Evolutionary conservation across 2,329 filamentous ascomycete genomes (phyloP).

Genomic region (Nemania diffusa): DNA sequence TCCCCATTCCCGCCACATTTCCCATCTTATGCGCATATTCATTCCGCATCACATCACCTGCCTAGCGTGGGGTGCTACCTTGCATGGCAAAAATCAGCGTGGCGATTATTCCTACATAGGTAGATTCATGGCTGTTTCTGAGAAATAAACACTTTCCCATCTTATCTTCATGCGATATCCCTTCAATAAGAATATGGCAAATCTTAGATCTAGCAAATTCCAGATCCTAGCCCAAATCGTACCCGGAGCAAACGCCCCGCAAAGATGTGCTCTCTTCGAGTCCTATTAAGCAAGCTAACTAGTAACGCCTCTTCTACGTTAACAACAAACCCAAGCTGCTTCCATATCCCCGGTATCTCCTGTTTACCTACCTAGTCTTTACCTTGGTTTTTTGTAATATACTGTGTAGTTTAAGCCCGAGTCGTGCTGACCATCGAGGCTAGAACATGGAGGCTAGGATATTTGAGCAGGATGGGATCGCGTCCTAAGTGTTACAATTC

Average conservation of each 20-base stretch:
- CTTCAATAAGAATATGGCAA: background rate
- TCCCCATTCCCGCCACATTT: slow-evolving; percentile 13
- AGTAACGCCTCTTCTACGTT: background rate
- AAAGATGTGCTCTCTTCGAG: no score
- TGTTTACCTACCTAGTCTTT: background rate
- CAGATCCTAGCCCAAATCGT: slow-evolving; percentile 10
- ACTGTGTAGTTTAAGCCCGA: background rate
- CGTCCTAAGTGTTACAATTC: background rate
- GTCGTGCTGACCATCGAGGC: background rate
- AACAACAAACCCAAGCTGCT: background rate
- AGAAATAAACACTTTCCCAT: background rate
- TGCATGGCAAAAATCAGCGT: background rate
- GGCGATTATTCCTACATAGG: slow-evolving; percentile 1
- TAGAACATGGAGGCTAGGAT: no score
- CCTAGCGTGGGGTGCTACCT: background rate
- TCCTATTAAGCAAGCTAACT: background rate
- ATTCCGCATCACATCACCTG: background rate
- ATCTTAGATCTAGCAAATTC: slow-evolving; percentile 3
- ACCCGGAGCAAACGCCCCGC: slow-evolving; percentile 16
- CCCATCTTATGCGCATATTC: slow-evolving; percentile 25
- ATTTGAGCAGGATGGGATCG: background rate
- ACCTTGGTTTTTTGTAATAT: background rate
- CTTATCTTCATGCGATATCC: background rate
- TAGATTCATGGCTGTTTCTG: background rate
- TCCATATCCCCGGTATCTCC: background rate